Evolutionary conservation across 2,329 filamentous ascomycete species (phyloP), one percentile per base, ranked within the genome.

Genomic region (Stachybotrys elegans): DNA sequence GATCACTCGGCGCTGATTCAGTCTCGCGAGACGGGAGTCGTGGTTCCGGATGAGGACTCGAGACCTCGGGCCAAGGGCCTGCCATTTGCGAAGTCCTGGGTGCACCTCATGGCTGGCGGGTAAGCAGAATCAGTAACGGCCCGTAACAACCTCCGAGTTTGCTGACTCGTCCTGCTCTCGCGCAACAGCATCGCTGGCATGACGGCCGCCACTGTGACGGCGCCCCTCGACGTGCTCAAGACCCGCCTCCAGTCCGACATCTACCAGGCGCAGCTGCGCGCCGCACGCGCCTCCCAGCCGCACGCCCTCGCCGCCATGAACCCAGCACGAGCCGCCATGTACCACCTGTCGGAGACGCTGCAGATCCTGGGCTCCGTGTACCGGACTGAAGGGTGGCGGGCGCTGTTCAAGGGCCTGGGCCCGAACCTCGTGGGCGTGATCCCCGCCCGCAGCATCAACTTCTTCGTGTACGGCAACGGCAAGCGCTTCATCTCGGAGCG

Each of bases 171-270:
- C n/a, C n/a, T n/a, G n/a, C n/a, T n/a, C n/a, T n/a, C n/a, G n/a
- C 9, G 9, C 8, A 29, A 51, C 25, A 95, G 91, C 34, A 69
- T 88, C 42, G 91, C 91, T 55, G 91, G 91, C 54, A 94, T 95
- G 84, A 90, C 88, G 16, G 85, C 92, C 11, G 88, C 92, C 20
- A 84, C 87, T n/a, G 69, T 96, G n/a, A 96, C 92, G 2, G 90
- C 89, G 8, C 92, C 92, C 19, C 84, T 97, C 47, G 92, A 96
- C 60, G 91, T 96, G 23, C 78, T 97, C 41, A 95, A 95, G 66
- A 97, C 92, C 11, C 83, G 92, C 27, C 75, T 97, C 4, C 92
- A 97, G 64, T 94, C 89, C 57, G 91, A 95, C 60, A 94, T 94
- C 63, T 96, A 96, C 73, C 88, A 95, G 63, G 76, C 83, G 8